A percentile compares a stretch with the other conserved stretches of the same genome.
phyloP scores from a whole-genome alignment of 768 basidiomycete genomes.

The Kwoniella sp. region DNA sequence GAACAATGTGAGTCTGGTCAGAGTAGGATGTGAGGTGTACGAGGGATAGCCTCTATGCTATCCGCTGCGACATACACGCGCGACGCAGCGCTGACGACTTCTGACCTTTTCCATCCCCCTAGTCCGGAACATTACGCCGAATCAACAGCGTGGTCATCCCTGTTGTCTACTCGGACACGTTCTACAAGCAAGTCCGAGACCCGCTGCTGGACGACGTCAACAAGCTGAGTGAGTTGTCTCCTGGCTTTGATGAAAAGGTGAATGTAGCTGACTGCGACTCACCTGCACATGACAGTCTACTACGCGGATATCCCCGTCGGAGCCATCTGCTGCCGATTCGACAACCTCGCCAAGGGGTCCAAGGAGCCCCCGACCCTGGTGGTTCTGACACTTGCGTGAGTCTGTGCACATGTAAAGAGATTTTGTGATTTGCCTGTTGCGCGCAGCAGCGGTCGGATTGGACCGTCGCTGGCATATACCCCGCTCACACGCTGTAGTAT shows the following conservation, averaged over 20 bases:
- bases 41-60: not conserved
- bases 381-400: slow-evolving; percentile 47
- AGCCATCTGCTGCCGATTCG: slow-evolving; percentile 42
- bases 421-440: too few species aligned
- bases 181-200: slow-evolving; percentile 46
- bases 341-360: slow-evolving; percentile 28
- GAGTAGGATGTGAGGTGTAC: not conserved
- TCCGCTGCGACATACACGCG: too few species aligned
- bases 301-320: slow-evolving; percentile 50
- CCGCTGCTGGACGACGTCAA: slow-evolving; percentile 44
- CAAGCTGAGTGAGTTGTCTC: slow-evolving; percentile 45
- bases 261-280: not conserved
- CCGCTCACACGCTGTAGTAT: slow-evolving; percentile 29
- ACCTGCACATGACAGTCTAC: slow-evolving; percentile 41
- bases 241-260: too few species aligned
- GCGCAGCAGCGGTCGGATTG: too few species aligned
- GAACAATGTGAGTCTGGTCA: slow-evolving; percentile 42
- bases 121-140: slow-evolving; percentile 45
- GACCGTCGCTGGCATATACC: too few species aligned
- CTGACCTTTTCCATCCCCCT: not conserved
- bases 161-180: slow-evolving; percentile 45
- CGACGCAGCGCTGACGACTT: not conserved
- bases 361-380: slow-evolving; percentile 42
- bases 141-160: slow-evolving; percentile 46
- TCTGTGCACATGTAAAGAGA: too few species aligned